Conservation (phyloP, 345 rosid genomes). For the Nasturtium officinale region DNA sequence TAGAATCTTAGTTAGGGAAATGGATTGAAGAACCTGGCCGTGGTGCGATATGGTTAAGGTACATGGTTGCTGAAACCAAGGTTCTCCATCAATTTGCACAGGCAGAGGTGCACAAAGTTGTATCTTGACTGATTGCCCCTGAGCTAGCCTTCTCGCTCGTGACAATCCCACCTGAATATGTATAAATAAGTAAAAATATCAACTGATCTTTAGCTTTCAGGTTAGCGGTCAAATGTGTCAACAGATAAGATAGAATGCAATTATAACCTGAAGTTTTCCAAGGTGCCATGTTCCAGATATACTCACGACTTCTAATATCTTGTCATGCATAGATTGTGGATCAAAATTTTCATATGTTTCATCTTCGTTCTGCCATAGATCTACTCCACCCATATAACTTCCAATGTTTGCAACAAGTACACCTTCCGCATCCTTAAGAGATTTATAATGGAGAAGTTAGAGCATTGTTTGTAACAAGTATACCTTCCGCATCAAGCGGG, state of each 20-base stretch:
- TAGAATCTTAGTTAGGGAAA: background rate
- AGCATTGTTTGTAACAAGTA: background rate
- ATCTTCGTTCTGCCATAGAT: conserved; percentile 89
- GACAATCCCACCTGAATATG: conserved; percentile 82
- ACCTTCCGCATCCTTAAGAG: conserved; percentile 81
- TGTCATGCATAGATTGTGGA: conserved; percentile 92
- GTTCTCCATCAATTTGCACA: conserved; percentile 96
- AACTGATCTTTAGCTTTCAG: conserved; percentile 1
- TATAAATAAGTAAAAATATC: background rate
- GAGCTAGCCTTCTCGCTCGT: conserved; percentile 95
- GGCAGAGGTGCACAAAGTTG: conserved; percentile 78
- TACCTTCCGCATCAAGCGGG: background rate
- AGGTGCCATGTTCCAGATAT: conserved; percentile 97
- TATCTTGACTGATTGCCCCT: conserved; percentile 86
- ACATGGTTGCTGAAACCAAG: conserved; percentile 91
- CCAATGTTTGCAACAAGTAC: conserved; percentile 91
- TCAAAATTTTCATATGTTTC: conserved; percentile 76
- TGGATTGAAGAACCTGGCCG: conserved; percentile 65
- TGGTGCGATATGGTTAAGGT: conserved; percentile 80
- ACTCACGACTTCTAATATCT: conserved; percentile 82
- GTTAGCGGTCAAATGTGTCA: background rate
- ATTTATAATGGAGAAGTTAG: conserved; percentile 23
- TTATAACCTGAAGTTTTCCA: conserved; percentile 65
- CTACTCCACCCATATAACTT: conserved; percentile 97
- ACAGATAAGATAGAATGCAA: conserved; percentile 6